A percentile compares a stretch with the other conserved stretches of the same genome.
Evolutionary conservation across 78 protist species (phyloP).

Genomic region (Speleostelium caveatum): DNA sequence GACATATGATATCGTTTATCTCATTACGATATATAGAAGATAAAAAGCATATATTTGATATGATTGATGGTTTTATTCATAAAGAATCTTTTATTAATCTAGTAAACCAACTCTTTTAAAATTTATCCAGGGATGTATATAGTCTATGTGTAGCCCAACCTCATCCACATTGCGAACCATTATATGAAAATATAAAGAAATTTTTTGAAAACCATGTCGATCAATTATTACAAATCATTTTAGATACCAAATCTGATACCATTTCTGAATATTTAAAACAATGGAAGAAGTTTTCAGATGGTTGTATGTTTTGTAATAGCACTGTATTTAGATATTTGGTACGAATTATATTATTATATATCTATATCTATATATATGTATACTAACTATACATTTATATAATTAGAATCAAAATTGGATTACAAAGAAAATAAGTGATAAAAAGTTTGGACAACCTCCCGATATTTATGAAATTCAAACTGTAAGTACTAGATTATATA

Average conservation of each 20-base stretch:
- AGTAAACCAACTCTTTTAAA: too few species aligned
- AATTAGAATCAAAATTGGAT: slow-evolving; percentile 69
- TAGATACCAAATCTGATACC: slow-evolving; percentile 46
- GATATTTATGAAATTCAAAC: slow-evolving; percentile 72
- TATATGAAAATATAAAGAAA: slow-evolving; percentile 69
- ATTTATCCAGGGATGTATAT: slow-evolving; percentile 44
- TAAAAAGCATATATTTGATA: neutral
- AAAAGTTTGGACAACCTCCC: slow-evolving; percentile 58
- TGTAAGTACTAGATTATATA: slow-evolving; percentile 7
- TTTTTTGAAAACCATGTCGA: slow-evolving; percentile 79
- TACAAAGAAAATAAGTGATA: slow-evolving; percentile 47
- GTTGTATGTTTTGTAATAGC: slow-evolving; percentile 31
- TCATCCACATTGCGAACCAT: slow-evolving; percentile 66
- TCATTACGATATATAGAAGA: too few species aligned
- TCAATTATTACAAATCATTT: slow-evolving; percentile 5
- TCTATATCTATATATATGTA: neutral
- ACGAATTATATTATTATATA: neutral
- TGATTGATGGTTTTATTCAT: neutral
- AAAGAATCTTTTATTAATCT: neutral
- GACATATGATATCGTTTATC: neutral
- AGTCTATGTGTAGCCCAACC: slow-evolving; percentile 60
- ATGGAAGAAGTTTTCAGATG: slow-evolving; percentile 62
- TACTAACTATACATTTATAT: neutral
- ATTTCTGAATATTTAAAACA: slow-evolving; percentile 67
- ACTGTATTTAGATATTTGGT: slow-evolving; percentile 80